phyloP scores from a whole-genome alignment of 176 grass and related monocot genomes.

The Rhynchospora breviuscula region DNA sequence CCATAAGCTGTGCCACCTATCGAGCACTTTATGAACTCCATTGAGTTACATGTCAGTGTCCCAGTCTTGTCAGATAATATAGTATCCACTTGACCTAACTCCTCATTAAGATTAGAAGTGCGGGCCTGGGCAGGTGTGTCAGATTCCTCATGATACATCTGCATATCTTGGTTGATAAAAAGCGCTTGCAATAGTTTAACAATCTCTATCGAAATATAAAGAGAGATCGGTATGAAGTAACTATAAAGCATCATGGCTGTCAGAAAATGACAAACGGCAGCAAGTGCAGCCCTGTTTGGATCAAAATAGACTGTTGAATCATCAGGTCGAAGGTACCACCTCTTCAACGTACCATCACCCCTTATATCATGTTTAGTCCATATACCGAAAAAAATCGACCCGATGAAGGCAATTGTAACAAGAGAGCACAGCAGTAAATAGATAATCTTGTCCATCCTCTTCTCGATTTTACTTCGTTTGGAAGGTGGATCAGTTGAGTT shows the following conservation, averaged over 20 bases:
- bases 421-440: conserved; percentile 67
- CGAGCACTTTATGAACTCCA: conserved; percentile 99
- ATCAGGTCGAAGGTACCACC: conserved; percentile 93
- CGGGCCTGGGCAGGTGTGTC: conserved; percentile 84
- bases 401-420: conserved; percentile 61
- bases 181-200: conserved; percentile 92
- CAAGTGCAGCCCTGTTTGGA: conserved; percentile 44
- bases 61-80: conserved; percentile 98
- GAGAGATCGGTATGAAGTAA: conserved; percentile 94
- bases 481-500: conserved; percentile 89
- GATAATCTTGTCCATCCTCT: conserved; percentile 87
- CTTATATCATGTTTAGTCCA: conserved; percentile 69
- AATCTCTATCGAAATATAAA: conserved; percentile 99
- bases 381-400: conserved; percentile 88
- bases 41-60: conserved; percentile 96
- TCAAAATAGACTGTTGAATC: conserved; percentile 53
- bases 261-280: conserved; percentile 86
- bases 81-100: conserved; percentile 96
- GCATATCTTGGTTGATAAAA: conserved; percentile 84
- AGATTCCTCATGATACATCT: conserved; percentile 96
- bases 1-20: conserved; percentile 88
- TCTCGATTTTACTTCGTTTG: conserved; percentile 94
- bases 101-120: conserved; percentile 92
- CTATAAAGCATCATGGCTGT: conserved; percentile 95
- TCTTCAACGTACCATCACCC: conserved; percentile 40